phyloP scores from a whole-genome alignment of 2,329 filamentous ascomycete genomes.

The Zymoseptoria crescenta region DNA sequence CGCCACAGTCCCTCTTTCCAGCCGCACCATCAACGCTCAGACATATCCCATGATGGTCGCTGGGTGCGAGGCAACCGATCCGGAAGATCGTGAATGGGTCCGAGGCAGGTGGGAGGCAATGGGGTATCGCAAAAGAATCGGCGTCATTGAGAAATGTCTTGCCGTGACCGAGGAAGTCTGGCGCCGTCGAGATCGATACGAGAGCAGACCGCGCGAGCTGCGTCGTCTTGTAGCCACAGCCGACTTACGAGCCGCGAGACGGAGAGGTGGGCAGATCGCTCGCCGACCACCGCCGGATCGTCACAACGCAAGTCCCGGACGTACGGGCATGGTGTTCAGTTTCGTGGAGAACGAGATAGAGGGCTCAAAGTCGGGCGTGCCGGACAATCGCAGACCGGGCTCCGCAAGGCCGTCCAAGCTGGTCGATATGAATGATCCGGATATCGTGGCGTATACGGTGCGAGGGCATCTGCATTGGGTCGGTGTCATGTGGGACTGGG shows the following conservation, averaged over 20 bases:
- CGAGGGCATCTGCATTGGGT: constrained; percentile 60
- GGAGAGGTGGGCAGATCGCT: constrained; percentile 19
- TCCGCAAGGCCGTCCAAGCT: constrained; percentile 1
- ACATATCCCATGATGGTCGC: constrained; percentile 63
- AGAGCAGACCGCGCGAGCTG: constrained; percentile 25
- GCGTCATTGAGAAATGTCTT: constrained; percentile 58
- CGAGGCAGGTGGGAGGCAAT: constrained; percentile 55
- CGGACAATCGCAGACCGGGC: background rate
- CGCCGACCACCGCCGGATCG: constrained; percentile 4
- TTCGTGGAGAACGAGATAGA: constrained; percentile 16
- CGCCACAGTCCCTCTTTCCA: constrained; percentile 55
- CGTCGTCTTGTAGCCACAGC: constrained; percentile 32
- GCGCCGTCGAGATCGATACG: constrained; percentile 51
- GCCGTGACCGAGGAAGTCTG: constrained; percentile 61
- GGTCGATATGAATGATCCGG: constrained; percentile 11
- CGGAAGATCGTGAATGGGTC: constrained; percentile 58
- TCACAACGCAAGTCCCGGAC: constrained; percentile 20
- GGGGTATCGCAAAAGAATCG: constrained; percentile 55
- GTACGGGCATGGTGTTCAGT: constrained; percentile 29
- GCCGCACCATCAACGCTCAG: constrained; percentile 58
- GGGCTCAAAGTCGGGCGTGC: background rate
- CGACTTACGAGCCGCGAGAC: constrained; percentile 24
- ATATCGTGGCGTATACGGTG: constrained; percentile 50
- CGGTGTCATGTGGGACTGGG: constrained; percentile 63
- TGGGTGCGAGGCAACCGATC: constrained; percentile 53